Base-by-base conservation (phyloP, 495 filamentous ascomycete species). In the Trichoderma asperelloides region DNA sequence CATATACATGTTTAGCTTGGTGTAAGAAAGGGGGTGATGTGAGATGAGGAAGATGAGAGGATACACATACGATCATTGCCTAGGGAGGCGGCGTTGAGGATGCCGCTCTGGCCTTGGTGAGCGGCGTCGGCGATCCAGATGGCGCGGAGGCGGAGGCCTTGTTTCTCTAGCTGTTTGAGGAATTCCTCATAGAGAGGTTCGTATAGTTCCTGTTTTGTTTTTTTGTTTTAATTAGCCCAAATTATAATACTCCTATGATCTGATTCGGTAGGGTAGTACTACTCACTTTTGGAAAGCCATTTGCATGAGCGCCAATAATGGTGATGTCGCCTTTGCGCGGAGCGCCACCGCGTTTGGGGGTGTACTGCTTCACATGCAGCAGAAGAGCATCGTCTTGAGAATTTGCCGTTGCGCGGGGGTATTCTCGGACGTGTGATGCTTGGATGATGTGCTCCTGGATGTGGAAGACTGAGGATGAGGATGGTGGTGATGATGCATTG, bases 111-210 rank as follows among this genome's bases (percentile, higher is more conserved):
- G 47, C 92, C 92, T 77, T 96, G 88, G 66, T 90, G 84, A 51
- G 88, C 85, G 39, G 89, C 86, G 77, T 97, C 93, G 66, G 90
- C 86, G 71, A 95, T 93, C 91, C 91, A 96, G 70, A 97, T 91
- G 66, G 85, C 81, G 65, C 89, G 86, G 68, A 96, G 89, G 9
- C 83, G 80, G 74, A 93, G 83, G n/a, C 82, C 77, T 21, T 73
- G 75, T 67, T 82, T 77, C 28, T 63, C 18, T 9, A 85, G 81
- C 6, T 76, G 74, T 3, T 73, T 70, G 68, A 89, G 78, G 1
- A 97, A 79, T 66, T 95, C 90, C 62, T 89, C 89, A 87, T 90
- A 96, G 4, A 96, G 82, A 3, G 93, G 90, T 71, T 96, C 93
- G 74, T 96, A 97, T 21, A 96, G 81, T 78, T 79, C 93, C 88